These are phyloP conservation scores for Trifolium subterraneum DNA, from an alignment of 306 rosid genomes.

Conservation along the genomic window DNA sequence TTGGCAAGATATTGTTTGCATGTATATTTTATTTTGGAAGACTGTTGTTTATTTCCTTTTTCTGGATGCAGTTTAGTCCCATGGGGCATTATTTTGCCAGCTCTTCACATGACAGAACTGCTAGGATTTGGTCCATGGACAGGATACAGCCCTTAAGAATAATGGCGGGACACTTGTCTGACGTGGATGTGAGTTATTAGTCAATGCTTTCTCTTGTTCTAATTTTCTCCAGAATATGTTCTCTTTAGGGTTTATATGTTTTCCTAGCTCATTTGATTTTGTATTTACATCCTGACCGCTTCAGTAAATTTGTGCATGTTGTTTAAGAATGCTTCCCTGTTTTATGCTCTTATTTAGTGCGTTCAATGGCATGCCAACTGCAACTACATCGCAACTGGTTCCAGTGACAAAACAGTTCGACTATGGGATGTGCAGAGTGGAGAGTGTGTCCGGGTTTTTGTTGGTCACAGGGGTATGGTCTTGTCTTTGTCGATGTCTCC, in stretches of 20 bases:
- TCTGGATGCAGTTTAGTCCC: constrained; percentile 87
- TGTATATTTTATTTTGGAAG: constrained; percentile 19
- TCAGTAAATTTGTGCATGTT: constrained; percentile 22
- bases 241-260: background rate
- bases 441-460: constrained; percentile 91
- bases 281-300: constrained; percentile 10
- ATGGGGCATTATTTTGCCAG: constrained; percentile 97
- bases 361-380: constrained; percentile 99
- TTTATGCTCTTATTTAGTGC: constrained; percentile 54
- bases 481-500: constrained; percentile 92
- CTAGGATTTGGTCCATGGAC: constrained; percentile 96
- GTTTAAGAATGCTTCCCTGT: constrained; percentile 34
- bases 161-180: constrained; percentile 98
- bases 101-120: constrained; percentile 95
- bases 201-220: constrained; percentile 27
- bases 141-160: constrained; percentile 90
- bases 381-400: constrained; percentile 97
- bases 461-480: constrained; percentile 96
- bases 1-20: constrained; percentile 12
- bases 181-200: constrained; percentile 82
- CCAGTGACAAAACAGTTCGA: constrained; percentile 95
- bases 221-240: constrained; percentile 17
- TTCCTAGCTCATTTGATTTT: constrained; percentile 13
- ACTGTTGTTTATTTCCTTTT: constrained; percentile 31
- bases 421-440: constrained; percentile 98